phyloP scores from a whole-genome alignment of 139 green algal genomes.

The Coccomyxa sp. region DNA sequence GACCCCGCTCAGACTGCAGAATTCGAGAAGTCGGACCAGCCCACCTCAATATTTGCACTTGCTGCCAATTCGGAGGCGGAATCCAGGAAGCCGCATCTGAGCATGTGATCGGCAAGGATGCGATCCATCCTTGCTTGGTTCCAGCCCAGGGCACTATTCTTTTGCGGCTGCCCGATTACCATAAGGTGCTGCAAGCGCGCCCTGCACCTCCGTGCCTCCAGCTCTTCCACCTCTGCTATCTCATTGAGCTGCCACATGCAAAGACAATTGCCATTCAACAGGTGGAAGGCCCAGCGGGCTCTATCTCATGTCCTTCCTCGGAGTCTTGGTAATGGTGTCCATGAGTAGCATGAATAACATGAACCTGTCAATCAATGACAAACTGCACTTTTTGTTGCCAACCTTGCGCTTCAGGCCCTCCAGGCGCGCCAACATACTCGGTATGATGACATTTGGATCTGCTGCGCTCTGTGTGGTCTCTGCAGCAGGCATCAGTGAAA shows the following conservation, averaged over 20 bases:
- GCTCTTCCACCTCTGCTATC: conserved; percentile 41
- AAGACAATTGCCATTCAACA: background rate
- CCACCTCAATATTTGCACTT: conserved; percentile 7
- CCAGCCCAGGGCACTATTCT: conserved; percentile 50
- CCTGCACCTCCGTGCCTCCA: conserved; percentile 53
- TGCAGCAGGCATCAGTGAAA: conserved; percentile 1
- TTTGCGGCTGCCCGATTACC: conserved; percentile 26
- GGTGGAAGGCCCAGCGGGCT: too few relatives aligned
- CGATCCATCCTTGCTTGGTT: conserved; percentile 59
- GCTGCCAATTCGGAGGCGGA: conserved; percentile 15
- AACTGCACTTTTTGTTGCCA: background rate
- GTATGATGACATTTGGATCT: conserved; percentile 33
- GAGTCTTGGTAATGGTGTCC: too few relatives aligned
- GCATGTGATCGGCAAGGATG: conserved; percentile 77
- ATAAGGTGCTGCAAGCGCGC: conserved; percentile 60
- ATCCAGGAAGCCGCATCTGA: conserved; percentile 58
- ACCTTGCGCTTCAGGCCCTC: conserved; percentile 73
- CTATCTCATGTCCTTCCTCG: too few relatives aligned
- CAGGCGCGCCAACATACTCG: conserved; percentile 38
- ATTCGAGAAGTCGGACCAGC: too few relatives aligned
- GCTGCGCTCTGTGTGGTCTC: background rate
- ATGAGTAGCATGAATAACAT: too few relatives aligned
- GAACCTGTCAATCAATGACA: too few relatives aligned
- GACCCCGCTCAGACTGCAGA: too few relatives aligned
- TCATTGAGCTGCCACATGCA: conserved; percentile 51